Evolutionary conservation across 768 basidiomycete species (phyloP).

Genomic region (Mycena sanguinolenta): DNA sequence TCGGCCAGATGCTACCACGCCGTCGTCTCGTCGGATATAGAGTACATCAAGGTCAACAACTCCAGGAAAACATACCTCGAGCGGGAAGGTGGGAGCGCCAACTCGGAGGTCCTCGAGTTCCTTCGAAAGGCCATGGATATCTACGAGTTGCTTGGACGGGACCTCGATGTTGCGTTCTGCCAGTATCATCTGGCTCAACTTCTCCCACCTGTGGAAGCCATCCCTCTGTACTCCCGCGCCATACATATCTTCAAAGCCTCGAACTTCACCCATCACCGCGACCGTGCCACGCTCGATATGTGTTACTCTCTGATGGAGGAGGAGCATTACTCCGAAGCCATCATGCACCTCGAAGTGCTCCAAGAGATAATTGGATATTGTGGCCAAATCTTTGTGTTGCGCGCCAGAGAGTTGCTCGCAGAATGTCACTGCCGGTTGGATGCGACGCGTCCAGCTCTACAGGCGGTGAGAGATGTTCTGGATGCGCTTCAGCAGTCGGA

Average conservation of each 20-base stretch:
- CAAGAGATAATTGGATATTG: slow-evolving; percentile 12
- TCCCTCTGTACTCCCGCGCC: slow-evolving; percentile 3
- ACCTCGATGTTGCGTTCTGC: slow-evolving; percentile 17
- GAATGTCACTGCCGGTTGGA: slow-evolving; percentile 21
- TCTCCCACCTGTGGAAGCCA: slow-evolving; percentile 5
- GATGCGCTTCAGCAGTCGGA: slow-evolving; percentile 8
- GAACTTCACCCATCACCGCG: slow-evolving; percentile 17
- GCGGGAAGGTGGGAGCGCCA: background rate
- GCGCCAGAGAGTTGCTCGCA: slow-evolving; percentile 13
- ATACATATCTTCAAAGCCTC: slow-evolving; percentile 6
- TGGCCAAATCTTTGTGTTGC: slow-evolving; percentile 10
- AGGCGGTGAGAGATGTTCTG: slow-evolving; percentile 7
- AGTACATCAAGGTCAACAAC: slow-evolving; percentile 14
- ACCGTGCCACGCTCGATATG: slow-evolving; percentile 19
- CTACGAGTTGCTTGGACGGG: slow-evolving; percentile 16
- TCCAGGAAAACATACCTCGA: background rate
- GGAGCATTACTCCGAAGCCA: slow-evolving; percentile 10
- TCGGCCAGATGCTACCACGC: background rate
- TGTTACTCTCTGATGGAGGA: slow-evolving; percentile 23
- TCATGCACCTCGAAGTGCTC: slow-evolving; percentile 10
- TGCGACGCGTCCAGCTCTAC: slow-evolving; percentile 6
- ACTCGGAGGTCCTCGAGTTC: slow-evolving; percentile 10
- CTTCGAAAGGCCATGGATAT: slow-evolving; percentile 20
- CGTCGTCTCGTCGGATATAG: background rate
- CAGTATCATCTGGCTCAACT: slow-evolving; percentile 22